Percentiles rank a stretch among this genome's conserved stretches.
phyloP scores from a whole-genome alignment of 441 rosid species.

The Gossypium gossypioides region DNA sequence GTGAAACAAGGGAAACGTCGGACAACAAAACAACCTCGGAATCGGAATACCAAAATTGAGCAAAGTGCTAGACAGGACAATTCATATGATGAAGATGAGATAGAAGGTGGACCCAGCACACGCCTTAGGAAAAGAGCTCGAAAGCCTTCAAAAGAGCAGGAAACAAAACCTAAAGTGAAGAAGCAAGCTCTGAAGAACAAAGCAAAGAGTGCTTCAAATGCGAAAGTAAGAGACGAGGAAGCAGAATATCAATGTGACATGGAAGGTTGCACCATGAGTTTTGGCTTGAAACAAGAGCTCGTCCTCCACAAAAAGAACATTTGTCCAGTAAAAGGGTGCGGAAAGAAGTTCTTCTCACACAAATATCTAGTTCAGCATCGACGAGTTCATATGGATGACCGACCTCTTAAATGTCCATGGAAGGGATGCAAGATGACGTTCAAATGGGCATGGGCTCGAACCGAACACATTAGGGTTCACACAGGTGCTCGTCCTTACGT shows the following conservation, averaged over 20 bases:
- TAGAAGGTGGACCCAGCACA: conserved; percentile 71
- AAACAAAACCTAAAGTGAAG: conserved; percentile 20
- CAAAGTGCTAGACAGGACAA: conserved; percentile 21
- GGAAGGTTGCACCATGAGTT: conserved; percentile 91
- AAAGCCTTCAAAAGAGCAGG: conserved; percentile 34
- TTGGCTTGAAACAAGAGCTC: conserved; percentile 61
- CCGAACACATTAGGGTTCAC: conserved; percentile 94
- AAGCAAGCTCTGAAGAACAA: conserved; percentile 11
- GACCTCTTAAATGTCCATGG: conserved; percentile 99
- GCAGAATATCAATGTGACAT: conserved; percentile 69
- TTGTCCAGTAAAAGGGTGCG: conserved; percentile 88
- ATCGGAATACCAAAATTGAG: conserved; percentile 25
- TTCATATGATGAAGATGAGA: conserved; percentile 29
- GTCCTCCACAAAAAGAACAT: conserved; percentile 67
- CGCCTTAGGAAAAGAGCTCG: conserved; percentile 64
- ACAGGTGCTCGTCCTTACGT: conserved; percentile 95
- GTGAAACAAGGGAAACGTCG: conserved; percentile 22
- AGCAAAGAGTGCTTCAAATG: background rate
- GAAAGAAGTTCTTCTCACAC: conserved; percentile 86
- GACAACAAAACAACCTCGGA: conserved; percentile 27
- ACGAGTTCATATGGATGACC: conserved; percentile 76
- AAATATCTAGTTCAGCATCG: conserved; percentile 92
- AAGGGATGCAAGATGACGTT: conserved; percentile 96
- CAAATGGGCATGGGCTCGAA: conserved; percentile 99
- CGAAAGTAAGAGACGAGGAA: conserved; percentile 38